Evolutionary conservation across 192 early-diverging fungal genomes (phyloP).

Genomic region (Rhizoclosmatium globosum): DNA sequence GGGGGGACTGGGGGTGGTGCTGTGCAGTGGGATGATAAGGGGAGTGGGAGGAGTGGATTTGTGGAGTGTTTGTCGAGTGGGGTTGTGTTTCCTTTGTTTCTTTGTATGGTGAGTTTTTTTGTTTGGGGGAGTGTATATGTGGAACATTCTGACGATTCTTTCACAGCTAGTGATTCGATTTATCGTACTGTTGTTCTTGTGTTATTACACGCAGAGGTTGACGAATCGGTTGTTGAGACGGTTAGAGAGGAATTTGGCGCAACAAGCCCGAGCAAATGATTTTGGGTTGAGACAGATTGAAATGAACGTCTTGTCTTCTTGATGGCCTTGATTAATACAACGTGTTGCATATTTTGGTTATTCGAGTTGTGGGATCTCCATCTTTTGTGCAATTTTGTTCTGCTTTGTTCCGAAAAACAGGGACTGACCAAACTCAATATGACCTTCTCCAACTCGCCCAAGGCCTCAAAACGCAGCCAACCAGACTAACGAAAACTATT

Average conservation of each 20-base stretch:
- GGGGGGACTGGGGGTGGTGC: not conserved
- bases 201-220: constrained; percentile 5
- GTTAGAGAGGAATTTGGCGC: not conserved
- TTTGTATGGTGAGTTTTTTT: not conserved
- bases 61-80: not conserved
- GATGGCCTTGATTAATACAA: too few relatives aligned
- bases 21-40: not conserved
- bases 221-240: not conserved
- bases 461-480: too few relatives aligned
- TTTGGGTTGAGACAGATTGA: too few relatives aligned
- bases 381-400: too few relatives aligned
- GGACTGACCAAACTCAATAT: too few relatives aligned
- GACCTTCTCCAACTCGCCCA: too few relatives aligned
- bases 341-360: too few relatives aligned
- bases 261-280: too few relatives aligned
- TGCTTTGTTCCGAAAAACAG: too few relatives aligned
- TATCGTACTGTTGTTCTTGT: not conserved
- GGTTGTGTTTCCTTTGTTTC: not conserved
- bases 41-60: not conserved
- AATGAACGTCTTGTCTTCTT: too few relatives aligned
- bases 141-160: not conserved
- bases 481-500: too few relatives aligned
- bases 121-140: not conserved
- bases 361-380: too few relatives aligned
- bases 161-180: not conserved